Percentiles rank a stretch among this genome's conserved stretches.
Conservation (phyloP, 306 rosid genomes). For the Cicer yamashitae region DNA sequence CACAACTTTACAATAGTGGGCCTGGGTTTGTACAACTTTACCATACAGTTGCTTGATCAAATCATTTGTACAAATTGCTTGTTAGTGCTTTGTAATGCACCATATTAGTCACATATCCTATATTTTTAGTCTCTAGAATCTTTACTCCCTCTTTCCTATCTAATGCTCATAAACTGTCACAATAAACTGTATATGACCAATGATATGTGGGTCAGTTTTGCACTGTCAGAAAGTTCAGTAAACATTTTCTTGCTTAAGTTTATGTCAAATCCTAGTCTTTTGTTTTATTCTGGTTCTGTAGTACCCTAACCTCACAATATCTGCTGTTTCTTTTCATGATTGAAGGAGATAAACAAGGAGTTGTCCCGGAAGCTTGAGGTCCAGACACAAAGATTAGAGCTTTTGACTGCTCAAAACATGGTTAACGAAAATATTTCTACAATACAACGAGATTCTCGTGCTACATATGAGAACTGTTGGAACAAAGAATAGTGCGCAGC, state of each 20-base stretch:
- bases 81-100: background rate
- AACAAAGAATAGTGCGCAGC: too few species aligned
- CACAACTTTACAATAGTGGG: background rate
- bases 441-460: conserved; percentile 60
- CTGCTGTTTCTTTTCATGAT: conserved; percentile 44
- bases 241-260: background rate
- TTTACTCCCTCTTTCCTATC: background rate
- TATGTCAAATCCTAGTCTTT: conserved; percentile 14
- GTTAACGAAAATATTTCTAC: conserved; percentile 59
- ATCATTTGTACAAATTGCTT: background rate
- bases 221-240: conserved; percentile 5
- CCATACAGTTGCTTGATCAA: background rate
- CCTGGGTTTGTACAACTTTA: background rate
- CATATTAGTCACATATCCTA: conserved; percentile 1
- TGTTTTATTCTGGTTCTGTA: background rate
- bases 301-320: conserved; percentile 30
- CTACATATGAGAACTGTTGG: conserved; percentile 45
- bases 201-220: background rate
- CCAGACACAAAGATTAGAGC: conserved; percentile 97
- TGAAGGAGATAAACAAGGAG: conserved; percentile 85
- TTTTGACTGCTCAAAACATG: conserved; percentile 90
- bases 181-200: conserved; percentile 1
- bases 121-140: conserved; percentile 1
- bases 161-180: background rate
- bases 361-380: conserved; percentile 81